Conservation (phyloP, 768 basidiomycete genomes). For the Chlorophyllum brunneum region DNA sequence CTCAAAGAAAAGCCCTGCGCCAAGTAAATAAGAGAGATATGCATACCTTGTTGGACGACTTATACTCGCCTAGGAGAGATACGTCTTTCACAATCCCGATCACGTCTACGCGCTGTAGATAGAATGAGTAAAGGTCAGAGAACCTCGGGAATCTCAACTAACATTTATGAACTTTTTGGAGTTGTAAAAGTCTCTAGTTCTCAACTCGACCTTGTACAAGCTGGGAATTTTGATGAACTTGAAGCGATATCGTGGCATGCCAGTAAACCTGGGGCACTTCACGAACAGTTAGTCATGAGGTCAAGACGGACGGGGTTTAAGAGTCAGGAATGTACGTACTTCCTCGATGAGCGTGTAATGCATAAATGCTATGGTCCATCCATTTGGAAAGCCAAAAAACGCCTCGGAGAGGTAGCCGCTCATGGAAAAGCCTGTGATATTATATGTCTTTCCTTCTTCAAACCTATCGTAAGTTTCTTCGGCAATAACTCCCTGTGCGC, state of each 20-base stretch:
- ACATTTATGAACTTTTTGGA: not conserved
- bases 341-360: slow-evolving; percentile 80
- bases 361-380: slow-evolving; percentile 75
- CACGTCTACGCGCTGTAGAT: slow-evolving; percentile 56
- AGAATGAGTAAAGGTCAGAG: not conserved
- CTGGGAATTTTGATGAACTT: slow-evolving; percentile 66
- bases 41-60: slow-evolving; percentile 46
- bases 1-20: not conserved
- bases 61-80: slow-evolving; percentile 69
- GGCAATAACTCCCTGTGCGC: slow-evolving; percentile 82
- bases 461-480: slow-evolving; percentile 79
- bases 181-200: not conserved
- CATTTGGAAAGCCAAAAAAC: slow-evolving; percentile 80
- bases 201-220: slow-evolving; percentile 32
- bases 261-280: slow-evolving; percentile 74
- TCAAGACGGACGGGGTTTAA: not conserved
- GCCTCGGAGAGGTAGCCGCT: too few relatives aligned
- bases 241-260: slow-evolving; percentile 81
- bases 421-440: slow-evolving; percentile 42
- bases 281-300: too few relatives aligned
- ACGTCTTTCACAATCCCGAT: slow-evolving; percentile 82
- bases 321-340: slow-evolving; percentile 35
- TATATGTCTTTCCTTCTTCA: slow-evolving; percentile 90
- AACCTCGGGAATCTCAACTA: not conserved
- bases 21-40: not conserved